These are phyloP conservation scores for Elsinoe australis DNA, from an alignment of 2,329 filamentous ascomycete species.

Conservation along the genomic window DNA sequence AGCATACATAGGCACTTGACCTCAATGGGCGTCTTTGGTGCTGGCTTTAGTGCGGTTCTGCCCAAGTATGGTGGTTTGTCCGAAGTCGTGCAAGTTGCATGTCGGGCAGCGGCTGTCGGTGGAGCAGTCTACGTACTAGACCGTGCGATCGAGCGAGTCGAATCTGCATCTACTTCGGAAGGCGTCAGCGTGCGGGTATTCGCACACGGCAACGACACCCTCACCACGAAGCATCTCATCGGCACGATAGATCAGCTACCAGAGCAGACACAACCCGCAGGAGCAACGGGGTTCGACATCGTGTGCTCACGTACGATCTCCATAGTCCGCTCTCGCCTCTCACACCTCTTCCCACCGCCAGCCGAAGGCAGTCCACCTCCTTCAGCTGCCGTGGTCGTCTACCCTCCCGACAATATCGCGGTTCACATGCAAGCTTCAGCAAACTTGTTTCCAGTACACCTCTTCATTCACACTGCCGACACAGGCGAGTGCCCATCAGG, in stretches of 20 bases:
- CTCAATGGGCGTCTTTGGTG: conserved; percentile 80
- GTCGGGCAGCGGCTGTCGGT: conserved; percentile 82
- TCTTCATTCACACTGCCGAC: conserved; percentile 74
- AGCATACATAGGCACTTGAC: conserved; percentile 70
- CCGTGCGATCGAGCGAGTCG: conserved; percentile 49
- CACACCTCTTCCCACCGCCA: conserved; percentile 58
- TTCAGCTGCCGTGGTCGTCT: conserved; percentile 62
- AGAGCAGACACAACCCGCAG: neutral
- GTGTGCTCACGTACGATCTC: conserved; percentile 42
- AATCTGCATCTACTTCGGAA: no score
- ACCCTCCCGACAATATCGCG: conserved; percentile 49
- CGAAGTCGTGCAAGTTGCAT: conserved; percentile 85
- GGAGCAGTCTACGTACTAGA: conserved; percentile 84
- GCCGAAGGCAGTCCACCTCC: conserved; percentile 70
- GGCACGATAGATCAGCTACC: conserved; percentile 26
- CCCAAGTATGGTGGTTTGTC: conserved; percentile 88
- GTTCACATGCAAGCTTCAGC: conserved; percentile 21
- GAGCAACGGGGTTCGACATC: neutral
- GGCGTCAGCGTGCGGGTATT: conserved; percentile 24
- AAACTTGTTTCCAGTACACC: conserved; percentile 48
- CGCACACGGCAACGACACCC: conserved; percentile 28
- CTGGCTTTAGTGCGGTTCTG: conserved; percentile 81
- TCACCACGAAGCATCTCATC: conserved; percentile 28
- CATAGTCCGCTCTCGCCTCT: conserved; percentile 60
- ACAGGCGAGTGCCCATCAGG: conserved; percentile 82